Base-by-base conservation (phyloP, 306 rosid genomes). In the Aeschynomene evenia region DNA sequence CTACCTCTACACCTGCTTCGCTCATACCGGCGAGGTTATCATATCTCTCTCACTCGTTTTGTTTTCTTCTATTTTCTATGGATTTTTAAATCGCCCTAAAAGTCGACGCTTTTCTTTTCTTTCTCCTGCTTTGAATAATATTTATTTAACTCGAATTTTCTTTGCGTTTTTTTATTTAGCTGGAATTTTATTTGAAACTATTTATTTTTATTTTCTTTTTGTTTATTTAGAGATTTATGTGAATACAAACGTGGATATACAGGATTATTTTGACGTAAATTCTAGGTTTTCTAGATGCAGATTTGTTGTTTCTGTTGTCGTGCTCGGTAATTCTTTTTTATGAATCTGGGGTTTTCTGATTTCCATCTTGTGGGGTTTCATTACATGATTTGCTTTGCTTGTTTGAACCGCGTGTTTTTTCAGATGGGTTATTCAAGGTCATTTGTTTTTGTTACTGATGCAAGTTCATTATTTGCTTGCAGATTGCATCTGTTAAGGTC, bases 1-100 rank as follows among this genome's bases (percentile, higher is more conserved):
- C 70, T 90, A 90, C 77, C 77, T 93, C 2, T 88, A 50, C 18
- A 54, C 19, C 15, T 88, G 96, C 50, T 90, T 93, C 43, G 84
- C 84, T 26, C 90, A 75, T 36, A 84, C 96, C 52, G 97, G 96
- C 85, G 98, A 90, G 98, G 98, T 93, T 37, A 48, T 48, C 12
- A 24, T 1, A 5, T 40, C 56, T 13, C 6, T 21, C 2, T 19
- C 21, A 0, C 4, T 1, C 3, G 6, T 70, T 24, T 21, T 2
- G 48, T 19, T 14, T 11, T 2, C 3, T 12, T 37, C 8, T 14
- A 6, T 13, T 21, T 9, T 39, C 9, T 2, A 3, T 6, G 1
- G n/a, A n/a, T 14, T 24, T 18, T 52, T 9, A 7, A 48, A 16
- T 45, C 58, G 4, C n/a, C 43, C 4, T 78, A 0, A 0, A 12